phyloP scores from a whole-genome alignment of 202 grass and related monocot species.

The Musa balbisiana region DNA sequence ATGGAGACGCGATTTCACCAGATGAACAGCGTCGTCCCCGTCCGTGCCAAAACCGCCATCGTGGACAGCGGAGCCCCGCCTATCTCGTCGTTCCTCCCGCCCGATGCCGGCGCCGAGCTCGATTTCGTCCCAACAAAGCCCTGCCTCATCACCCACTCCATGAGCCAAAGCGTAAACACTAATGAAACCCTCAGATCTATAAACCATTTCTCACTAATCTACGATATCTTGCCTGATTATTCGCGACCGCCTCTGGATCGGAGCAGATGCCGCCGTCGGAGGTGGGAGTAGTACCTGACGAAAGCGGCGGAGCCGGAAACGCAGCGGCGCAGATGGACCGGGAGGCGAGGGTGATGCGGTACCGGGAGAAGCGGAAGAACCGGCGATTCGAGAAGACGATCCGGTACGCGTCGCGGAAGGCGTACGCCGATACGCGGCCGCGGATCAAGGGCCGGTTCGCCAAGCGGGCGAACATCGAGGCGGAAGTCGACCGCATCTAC shows the following conservation, averaged over 20 bases:
- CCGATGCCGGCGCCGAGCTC: constrained; percentile 30
- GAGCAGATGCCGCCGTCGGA: neutral
- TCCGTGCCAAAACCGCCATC: constrained; percentile 9
- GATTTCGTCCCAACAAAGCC: constrained; percentile 40
- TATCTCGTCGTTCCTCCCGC: neutral
- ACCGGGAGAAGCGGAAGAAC: neutral
- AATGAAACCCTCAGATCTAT: neutral
- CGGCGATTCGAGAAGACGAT: constrained; percentile 26
- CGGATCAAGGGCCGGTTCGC: constrained; percentile 16
- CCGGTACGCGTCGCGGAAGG: constrained; percentile 17
- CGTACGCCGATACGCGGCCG: constrained; percentile 17
- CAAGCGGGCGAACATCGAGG: constrained; percentile 9
- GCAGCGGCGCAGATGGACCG: constrained; percentile 20
- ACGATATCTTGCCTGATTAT: constrained; percentile 8
- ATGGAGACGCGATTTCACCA: constrained; percentile 13
- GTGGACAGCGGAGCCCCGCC: neutral
- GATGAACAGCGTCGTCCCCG: constrained; percentile 11
- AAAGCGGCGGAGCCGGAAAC: neutral
- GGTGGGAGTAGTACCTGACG: neutral
- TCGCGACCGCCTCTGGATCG: neutral
- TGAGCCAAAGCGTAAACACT: constrained; percentile 32
- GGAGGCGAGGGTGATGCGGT: constrained; percentile 20
- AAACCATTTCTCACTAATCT: neutral
- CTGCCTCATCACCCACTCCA: constrained; percentile 36
- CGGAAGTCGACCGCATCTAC: constrained; percentile 16